These are phyloP conservation scores for Allium cepa DNA, from an alignment of 106 monocot genomes.

Conservation along the genomic window DNA sequence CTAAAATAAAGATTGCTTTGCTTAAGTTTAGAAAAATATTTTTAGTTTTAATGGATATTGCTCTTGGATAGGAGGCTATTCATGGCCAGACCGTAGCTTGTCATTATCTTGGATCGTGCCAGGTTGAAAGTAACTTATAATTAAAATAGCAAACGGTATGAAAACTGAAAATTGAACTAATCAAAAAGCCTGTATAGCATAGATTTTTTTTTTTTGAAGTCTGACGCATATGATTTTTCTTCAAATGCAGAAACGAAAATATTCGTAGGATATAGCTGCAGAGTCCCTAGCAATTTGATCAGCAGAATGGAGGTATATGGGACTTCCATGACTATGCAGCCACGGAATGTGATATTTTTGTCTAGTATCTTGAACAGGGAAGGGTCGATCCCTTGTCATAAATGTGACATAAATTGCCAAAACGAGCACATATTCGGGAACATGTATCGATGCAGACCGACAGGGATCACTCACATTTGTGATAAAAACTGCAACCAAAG, in stretches of 20 bases:
- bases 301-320: slow-evolving; percentile 49
- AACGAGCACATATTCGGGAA: slow-evolving; percentile 94
- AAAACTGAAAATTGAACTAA: not conserved
- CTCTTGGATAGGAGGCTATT: no score
- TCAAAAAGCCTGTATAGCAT: not conserved
- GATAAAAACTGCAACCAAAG: slow-evolving; percentile 99
- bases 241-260: slow-evolving; percentile 19
- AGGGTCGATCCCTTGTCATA: slow-evolving; percentile 65
- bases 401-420: slow-evolving; percentile 85
- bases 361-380: slow-evolving; percentile 48
- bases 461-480: slow-evolving; percentile 89
- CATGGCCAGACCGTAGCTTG: no score
- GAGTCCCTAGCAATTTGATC: not conserved
- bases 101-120: no score
- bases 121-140: no score
- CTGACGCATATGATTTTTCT: slow-evolving; percentile 9
- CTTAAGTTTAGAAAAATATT: no score
- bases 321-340: slow-evolving; percentile 44
- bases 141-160: no score
- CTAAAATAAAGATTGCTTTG: no score
- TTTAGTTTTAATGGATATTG: no score
- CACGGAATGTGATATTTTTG: slow-evolving; percentile 50
- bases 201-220: not conserved
- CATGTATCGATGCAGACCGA: slow-evolving; percentile 86
- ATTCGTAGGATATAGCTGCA: not conserved